Evolutionary conservation across 176 grass and related monocot species (phyloP).

Genomic region (Zoysia pacifica): DNA sequence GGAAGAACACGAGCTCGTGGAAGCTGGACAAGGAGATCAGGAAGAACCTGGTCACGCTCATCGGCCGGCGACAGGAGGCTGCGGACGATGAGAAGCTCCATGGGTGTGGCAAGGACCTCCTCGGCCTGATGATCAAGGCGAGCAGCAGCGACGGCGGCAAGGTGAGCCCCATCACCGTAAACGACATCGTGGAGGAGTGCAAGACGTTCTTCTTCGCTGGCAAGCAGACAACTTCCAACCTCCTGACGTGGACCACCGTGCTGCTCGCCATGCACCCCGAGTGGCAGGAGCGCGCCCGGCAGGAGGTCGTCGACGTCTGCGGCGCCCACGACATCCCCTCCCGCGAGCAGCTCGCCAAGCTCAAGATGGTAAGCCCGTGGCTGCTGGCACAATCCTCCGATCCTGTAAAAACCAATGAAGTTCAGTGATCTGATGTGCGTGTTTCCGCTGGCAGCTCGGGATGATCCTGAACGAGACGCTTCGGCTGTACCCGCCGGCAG

Average conservation of each 20-base stretch:
- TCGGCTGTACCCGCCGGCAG: slow-evolving; percentile 58
- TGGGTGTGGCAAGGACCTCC: slow-evolving; percentile 64
- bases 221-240: slow-evolving; percentile 94
- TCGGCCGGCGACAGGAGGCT: slow-evolving; percentile 58
- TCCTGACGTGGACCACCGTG: slow-evolving; percentile 89
- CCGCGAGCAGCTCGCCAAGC: slow-evolving; percentile 77
- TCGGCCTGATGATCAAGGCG: slow-evolving; percentile 80
- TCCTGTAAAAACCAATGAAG: background rate
- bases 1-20: slow-evolving; percentile 92
- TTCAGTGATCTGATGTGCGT: slow-evolving; percentile 18
- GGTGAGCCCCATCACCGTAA: slow-evolving; percentile 63
- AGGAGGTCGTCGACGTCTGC: slow-evolving; percentile 86
- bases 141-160: slow-evolving; percentile 20
- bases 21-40: slow-evolving; percentile 90
- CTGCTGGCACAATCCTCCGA: background rate
- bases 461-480: too few species aligned
- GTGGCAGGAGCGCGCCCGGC: background rate
- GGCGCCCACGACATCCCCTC: slow-evolving; percentile 57
- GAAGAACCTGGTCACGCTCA: slow-evolving; percentile 73
- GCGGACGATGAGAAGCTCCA: slow-evolving; percentile 41
- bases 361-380: slow-evolving; percentile 66
- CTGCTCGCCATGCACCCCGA: slow-evolving; percentile 92
- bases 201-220: slow-evolving; percentile 96
- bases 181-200: slow-evolving; percentile 94
- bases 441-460: slow-evolving; percentile 46